Percentiles rank a stretch among this genome's conserved stretches.
phyloP scores from a whole-genome alignment of 768 basidiomycete species.

The Russula ochroleuca region DNA sequence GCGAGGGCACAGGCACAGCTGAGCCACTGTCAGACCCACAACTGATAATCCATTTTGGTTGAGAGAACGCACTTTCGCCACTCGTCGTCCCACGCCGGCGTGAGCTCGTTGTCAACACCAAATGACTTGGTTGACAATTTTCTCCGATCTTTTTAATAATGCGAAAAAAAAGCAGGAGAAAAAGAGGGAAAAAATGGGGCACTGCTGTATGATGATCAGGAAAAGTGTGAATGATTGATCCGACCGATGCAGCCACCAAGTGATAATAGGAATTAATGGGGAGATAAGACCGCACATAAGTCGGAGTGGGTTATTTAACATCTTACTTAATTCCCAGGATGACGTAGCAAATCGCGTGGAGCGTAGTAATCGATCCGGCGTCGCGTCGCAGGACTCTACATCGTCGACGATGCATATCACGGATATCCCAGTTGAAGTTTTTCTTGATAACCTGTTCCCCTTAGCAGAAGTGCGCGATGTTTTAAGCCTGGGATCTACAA shows the following conservation, averaged over 20 bases:
- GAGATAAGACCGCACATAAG: not conserved
- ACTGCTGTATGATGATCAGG: not conserved
- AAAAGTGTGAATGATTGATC: not conserved
- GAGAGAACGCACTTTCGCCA: not conserved
- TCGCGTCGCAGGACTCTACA: too few species aligned
- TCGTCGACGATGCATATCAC: slow-evolving; percentile 39
- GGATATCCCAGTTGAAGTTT: slow-evolving; percentile 69
- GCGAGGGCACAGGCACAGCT: slow-evolving; percentile 64
- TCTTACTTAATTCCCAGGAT: not conserved
- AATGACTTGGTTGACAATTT: not conserved
- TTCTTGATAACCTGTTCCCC: slow-evolving; percentile 69
- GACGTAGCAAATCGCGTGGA: not conserved
- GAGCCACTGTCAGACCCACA: slow-evolving; percentile 57
- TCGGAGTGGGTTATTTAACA: not conserved
- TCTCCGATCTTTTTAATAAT: not conserved
- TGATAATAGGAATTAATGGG: not conserved
- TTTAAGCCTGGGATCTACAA: slow-evolving; percentile 54
- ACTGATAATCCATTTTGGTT: slow-evolving; percentile 19
- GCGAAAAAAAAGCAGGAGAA: not conserved
- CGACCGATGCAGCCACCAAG: too few species aligned
- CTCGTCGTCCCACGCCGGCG: not conserved
- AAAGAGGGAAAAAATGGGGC: not conserved
- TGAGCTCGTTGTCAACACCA: not conserved
- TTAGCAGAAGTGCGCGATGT: slow-evolving; percentile 52
- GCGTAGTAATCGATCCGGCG: not conserved